Evolutionary conservation across 2,329 filamentous ascomycete species (phyloP), one percentile per base, ranked within the genome.

Genomic region (Colletotrichum costaricense): DNA sequence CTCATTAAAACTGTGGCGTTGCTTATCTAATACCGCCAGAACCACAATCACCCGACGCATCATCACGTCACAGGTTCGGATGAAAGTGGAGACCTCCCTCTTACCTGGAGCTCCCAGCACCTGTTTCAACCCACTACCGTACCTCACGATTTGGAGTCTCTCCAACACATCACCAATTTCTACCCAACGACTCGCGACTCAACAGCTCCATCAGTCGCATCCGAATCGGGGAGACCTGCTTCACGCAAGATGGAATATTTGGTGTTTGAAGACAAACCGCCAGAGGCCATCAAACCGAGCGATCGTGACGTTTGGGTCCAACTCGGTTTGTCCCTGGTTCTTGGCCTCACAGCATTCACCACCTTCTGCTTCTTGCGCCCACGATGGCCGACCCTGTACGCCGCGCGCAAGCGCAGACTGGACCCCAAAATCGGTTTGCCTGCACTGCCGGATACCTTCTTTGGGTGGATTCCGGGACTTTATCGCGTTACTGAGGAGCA

Each of bases 401-500:
- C 95, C 38, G 97, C 97, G 59, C 91, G 97, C 71, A 97, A 95
- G 84, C 92, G 92, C 78, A 92, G 93, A 75, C 90, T 90, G 77
- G 87, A 92, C 79, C 85, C 86, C 52, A 81, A 83, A 35, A 83
- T 87, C 74, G 84, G 88, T 35, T 87, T 98, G 24, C 97, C 97
- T 7, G 88, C 93, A 42, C 89, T 99, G 11, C 94, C 96, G 22
- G 91, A 95, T 80, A 93, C 90, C 58, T 92, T 97, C 79, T 94
- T 98, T 77, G 96, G 96, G 79, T 99, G 97, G 97, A 97, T 99
- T 59, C 92, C 95, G 2, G 91, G 92, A 3, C 85, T 99, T 54
- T 97, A 95, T 85, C 90, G 85, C 76, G 94, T 99, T 74, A 94
- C 92, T 1, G 95, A 98, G 76, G 92, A 97, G 79, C 93, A 98